Base-by-base conservation (phyloP, 768 basidiomycete genomes). In the Kwoniella dejecticola region DNA sequence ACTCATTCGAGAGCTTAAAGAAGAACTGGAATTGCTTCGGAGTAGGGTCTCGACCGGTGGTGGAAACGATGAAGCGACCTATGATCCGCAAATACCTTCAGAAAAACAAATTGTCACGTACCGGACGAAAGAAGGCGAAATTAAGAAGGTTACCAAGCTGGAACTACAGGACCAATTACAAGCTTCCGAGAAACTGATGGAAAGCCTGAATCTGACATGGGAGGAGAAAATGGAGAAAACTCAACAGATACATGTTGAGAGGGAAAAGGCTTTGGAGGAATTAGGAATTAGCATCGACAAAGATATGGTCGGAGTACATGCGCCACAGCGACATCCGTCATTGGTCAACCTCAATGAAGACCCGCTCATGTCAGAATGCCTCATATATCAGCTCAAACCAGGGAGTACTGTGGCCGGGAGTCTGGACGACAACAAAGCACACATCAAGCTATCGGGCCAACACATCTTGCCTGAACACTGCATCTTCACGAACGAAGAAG, bases 261-360 rank as follows among this genome's bases (percentile, higher is more conserved):
- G 96, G 64, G 96, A 99, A 83, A 89, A 92, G 83, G 96, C 96
- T 10, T 80, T 99, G 48, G 96, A 99, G 80, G 95, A 96, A 80
- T 82, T 99, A 64, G 96, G 96, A 33, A 98, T 99, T 79, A 90
- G 90, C 40, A 91, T 99, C 62, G 95, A 98, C 81, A 97, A 93
- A 84, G 71, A 76, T 36, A 90, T 90, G 57, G 89, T 98, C 58
- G 95, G 96, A 52, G 96, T 99, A 58, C 93, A 96, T 82, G 93
- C 96, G 21, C 96, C 96, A 29, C 98, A 97, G 84, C 91, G 88
- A 84, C 72, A 74, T 62, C 72, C 74, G 0, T 71, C 70, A 7
- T 57, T 78, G n/a, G 77, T 77, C 41, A 78, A 78, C 45, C 67
- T 81, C 29, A 77, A 76, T 64, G 80, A 81, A 90, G 92, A 96